phyloP scores from a whole-genome alignment of 2,329 filamentous ascomycete species.

The Dactylellina leptospora region DNA sequence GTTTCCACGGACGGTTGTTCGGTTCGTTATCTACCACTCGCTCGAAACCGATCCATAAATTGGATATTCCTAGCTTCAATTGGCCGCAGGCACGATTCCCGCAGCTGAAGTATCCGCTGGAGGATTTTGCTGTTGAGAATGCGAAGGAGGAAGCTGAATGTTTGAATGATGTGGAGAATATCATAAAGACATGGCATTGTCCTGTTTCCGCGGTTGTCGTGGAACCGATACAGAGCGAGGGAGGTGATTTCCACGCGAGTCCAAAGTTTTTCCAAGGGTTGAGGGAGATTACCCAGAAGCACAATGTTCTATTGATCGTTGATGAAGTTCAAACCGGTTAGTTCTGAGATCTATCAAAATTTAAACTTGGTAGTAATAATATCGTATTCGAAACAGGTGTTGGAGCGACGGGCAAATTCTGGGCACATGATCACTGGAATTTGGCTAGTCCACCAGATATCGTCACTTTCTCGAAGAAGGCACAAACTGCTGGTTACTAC shows the following conservation, averaged over 20 bases:
- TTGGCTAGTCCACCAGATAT: slow-evolving; percentile 83
- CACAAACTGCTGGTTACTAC: slow-evolving; percentile 92
- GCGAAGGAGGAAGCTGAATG: slow-evolving; percentile 80
- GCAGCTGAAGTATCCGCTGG: slow-evolving; percentile 82
- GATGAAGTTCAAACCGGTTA: slow-evolving; percentile 90
- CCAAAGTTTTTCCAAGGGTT: slow-evolving; percentile 86
- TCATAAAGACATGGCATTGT: slow-evolving; percentile 75
- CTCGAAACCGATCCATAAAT: slow-evolving; percentile 92
- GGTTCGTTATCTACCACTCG: slow-evolving; percentile 87
- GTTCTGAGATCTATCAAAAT: no score
- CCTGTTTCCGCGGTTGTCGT: slow-evolving; percentile 83
- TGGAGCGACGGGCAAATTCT: slow-evolving; percentile 91
- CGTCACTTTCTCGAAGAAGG: slow-evolving; percentile 95
- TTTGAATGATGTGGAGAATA: slow-evolving; percentile 81
- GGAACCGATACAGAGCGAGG: slow-evolving; percentile 92
- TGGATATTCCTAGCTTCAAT: slow-evolving; percentile 93
- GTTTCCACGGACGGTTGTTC: slow-evolving; percentile 90
- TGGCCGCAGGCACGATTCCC: slow-evolving; percentile 94
- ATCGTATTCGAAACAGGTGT: slow-evolving; percentile 62
- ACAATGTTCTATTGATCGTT: slow-evolving; percentile 84
- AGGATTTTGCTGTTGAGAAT: slow-evolving; percentile 81
- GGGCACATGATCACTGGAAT: slow-evolving; percentile 96
- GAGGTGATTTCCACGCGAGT: slow-evolving; percentile 92
- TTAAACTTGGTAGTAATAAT: no score
- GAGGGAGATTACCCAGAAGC: slow-evolving; percentile 78